Evolutionary conservation across 176 grass and related monocot species (phyloP).

Genomic region (Triticum urartu): DNA sequence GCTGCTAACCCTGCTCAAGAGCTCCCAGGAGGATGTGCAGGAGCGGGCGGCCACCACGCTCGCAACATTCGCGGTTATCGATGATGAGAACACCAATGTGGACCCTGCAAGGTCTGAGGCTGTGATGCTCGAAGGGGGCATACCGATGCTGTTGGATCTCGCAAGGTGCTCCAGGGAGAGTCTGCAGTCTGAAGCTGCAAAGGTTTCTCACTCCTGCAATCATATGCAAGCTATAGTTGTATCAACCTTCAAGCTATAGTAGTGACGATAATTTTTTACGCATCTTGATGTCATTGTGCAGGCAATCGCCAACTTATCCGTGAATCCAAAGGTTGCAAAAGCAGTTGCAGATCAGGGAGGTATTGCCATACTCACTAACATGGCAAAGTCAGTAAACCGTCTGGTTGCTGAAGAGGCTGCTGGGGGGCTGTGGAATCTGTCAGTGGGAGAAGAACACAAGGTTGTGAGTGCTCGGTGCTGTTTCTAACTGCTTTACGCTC

Average conservation of each 20-base stretch:
- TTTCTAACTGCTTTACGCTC: slow-evolving; percentile 6
- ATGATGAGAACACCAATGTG: slow-evolving; percentile 84
- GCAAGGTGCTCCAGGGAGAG: slow-evolving; percentile 83
- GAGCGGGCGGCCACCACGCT: slow-evolving; percentile 82
- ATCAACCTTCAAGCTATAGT: neutral
- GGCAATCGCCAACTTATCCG: slow-evolving; percentile 18
- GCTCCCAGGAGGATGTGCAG: slow-evolving; percentile 87
- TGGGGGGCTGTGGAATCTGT: slow-evolving; percentile 99
- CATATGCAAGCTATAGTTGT: neutral
- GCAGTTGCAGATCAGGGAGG: slow-evolving; percentile 10
- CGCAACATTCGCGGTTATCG: slow-evolving; percentile 88
- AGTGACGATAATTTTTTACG: neutral
- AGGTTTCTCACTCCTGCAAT: slow-evolving; percentile 33
- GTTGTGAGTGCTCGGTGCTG: slow-evolving; percentile 42
- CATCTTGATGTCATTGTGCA: neutral
- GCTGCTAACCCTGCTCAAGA: slow-evolving; percentile 73
- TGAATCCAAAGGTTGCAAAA: slow-evolving; percentile 7
- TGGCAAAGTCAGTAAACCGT: slow-evolving; percentile 7
- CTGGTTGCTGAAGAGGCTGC: slow-evolving; percentile 83
- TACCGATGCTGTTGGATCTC: slow-evolving; percentile 80
- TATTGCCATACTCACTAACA: slow-evolving; percentile 15
- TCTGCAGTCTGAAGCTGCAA: slow-evolving; percentile 90
- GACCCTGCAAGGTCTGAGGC: slow-evolving; percentile 82
- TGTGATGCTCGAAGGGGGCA: slow-evolving; percentile 85
- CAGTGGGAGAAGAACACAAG: slow-evolving; percentile 97